Evolutionary conservation across 495 filamentous ascomycete genomes (phyloP).

Genomic region (Astrothelium macrocarpum): DNA sequence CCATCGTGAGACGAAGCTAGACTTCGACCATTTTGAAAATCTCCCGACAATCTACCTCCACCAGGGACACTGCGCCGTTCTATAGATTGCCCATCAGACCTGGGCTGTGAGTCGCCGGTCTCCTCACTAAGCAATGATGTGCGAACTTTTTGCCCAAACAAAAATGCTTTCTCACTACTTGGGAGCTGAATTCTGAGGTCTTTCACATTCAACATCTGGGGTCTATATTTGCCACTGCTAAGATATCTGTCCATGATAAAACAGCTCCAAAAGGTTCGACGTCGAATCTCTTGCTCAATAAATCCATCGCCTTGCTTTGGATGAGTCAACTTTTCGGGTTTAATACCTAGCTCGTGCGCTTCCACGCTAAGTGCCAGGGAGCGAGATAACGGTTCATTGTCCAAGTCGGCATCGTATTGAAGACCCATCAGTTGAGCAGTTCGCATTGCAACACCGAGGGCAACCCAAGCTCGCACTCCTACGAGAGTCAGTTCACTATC

Average conservation of each 20-base stretch:
- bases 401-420: slow-evolving; percentile 51
- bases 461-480: slow-evolving; percentile 60
- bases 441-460: slow-evolving; percentile 69
- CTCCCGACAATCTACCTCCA: not conserved
- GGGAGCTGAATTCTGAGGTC: slow-evolving; percentile 62
- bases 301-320: slow-evolving; percentile 37
- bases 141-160: slow-evolving; percentile 55
- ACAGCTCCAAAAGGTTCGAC: slow-evolving; percentile 79
- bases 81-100: slow-evolving; percentile 19
- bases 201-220: slow-evolving; percentile 56
- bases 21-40: slow-evolving; percentile 38
- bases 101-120: slow-evolving; percentile 12
- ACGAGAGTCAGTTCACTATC: not conserved
- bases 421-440: slow-evolving; percentile 61
- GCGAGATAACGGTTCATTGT: slow-evolving; percentile 36
- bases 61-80: slow-evolving; percentile 15
- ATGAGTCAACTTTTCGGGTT: slow-evolving; percentile 23
- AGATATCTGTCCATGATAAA: slow-evolving; percentile 75
- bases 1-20: slow-evolving; percentile 23
- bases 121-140: slow-evolving; percentile 29
- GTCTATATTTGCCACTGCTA: slow-evolving; percentile 64
- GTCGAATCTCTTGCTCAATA: slow-evolving; percentile 63
- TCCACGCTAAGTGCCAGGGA: slow-evolving; percentile 37
- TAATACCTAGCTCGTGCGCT: slow-evolving; percentile 37
- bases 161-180: slow-evolving; percentile 55